Base-by-base conservation (phyloP, 441 rosid genomes). In the Breynia disticha region DNA sequence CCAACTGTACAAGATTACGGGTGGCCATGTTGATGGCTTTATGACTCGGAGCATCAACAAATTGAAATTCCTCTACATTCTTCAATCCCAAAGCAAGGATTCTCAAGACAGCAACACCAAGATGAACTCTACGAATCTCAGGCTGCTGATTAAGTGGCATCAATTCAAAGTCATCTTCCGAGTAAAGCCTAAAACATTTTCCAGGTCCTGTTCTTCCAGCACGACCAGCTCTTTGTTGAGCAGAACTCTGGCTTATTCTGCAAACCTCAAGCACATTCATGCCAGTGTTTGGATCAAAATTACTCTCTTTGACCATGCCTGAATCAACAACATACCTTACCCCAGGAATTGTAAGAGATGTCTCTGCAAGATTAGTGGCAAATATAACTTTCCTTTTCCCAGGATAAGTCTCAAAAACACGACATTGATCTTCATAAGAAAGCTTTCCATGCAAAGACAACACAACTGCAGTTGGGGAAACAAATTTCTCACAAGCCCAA, bases 171-270 rank as follows among this genome's bases (percentile, higher is more conserved):
- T 78, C 83, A 52, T 24, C 16, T 44, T 61, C 61, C 1, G 87
- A 55, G 60, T 85, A 91, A 24, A 91, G 82, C 60, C 98, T 72
- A 57, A 79, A 91, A 74, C 96, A 91, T 62, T 59, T 75, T 53
- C 96, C 98, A 12, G 94, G 84, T 64, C 77, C 89, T 18, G 84
- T 85, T 78, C 96, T 82, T 52, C 96, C 98, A 48, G 96, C 98
- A 74, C 96, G 98, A 62, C 95, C 98, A 73, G 95, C 90, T 49
- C 98, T 76, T 65, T 91, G 96, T 28, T 68, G 75, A 43, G 98
- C 96, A 56, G 94, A 91, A 71, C 98, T 86, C 71, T 82, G 81
- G 74, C 94, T 83, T 54, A 80, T 68, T 66, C 62, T 56, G 67
- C 87, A 66, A 50, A 91, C 90, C 70, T 66, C 74, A 49, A 87